Evolutionary conservation across 768 basidiomycete genomes (phyloP), one percentile per base, ranked within the genome.

Genomic region (Lactarius akahatsu): DNA sequence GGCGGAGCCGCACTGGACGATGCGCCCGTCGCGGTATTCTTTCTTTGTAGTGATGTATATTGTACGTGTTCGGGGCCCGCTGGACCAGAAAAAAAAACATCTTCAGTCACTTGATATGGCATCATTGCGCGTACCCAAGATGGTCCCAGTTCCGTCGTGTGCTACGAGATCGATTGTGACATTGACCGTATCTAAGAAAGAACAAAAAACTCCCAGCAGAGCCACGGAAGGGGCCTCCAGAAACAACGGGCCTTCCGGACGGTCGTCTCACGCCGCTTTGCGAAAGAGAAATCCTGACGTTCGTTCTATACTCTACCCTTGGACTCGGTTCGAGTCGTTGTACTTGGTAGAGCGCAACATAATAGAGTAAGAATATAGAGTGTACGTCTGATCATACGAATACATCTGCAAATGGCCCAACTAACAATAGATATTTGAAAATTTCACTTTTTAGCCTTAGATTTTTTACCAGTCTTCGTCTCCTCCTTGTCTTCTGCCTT

Each of bases 371-470:
- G 26, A 52, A 40, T 40, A 40, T 40, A 40, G 38, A 15, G 38
- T 38, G 38, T 38, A 38, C 38, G 38, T 40, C 36, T 38, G 11
- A 13, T 23, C 20, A n/a, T 50, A 26, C 23, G 32, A 10, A 26
- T 66, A 66, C 56, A 66, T 47, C 58, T 52, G 62, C 65, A 57
- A 26, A 15, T 23, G 20, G 20, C 26, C n/a, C 28, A 57, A 45
- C 28, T 20, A 43, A 45, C 36, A 60, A 26, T 52, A 70, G n/a
- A 57, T 38, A 18, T 11, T 32, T 13, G 1, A 30, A 57, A 50
- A 23, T 32, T 13, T 63, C 73, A 79, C 75, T 78, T 78, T 70
- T 79, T 81, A 40, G 72, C 74, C 73, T 80, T 83, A 38, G 72
- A 70, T 74, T 80, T 83, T 72, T 82, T 83, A 67, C 70, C 76